Base-by-base conservation (phyloP, 352 stramenopile species). In the Phytophthora chlamydospora region DNA sequence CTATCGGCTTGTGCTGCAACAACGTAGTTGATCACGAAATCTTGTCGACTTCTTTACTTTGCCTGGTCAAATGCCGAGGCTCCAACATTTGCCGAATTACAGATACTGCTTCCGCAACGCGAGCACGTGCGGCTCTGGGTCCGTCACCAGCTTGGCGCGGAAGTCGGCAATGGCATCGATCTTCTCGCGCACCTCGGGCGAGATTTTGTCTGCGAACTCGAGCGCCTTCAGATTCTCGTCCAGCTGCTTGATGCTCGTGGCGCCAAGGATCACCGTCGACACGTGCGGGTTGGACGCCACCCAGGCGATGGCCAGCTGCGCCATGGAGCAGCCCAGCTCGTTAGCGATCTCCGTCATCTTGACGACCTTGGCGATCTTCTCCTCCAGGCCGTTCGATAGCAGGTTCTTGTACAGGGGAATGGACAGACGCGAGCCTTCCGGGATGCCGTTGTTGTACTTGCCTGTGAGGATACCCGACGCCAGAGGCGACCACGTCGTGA, bases 401-500 rank as follows among this genome's bases (percentile, higher is more conserved):
- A 78, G 40, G 31, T 75, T 62, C 46, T 76, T 78, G 57, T 66
- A 75, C 35, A 40, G 45, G 11, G 73, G 66, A 34, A 85, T 71
- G 40, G 76, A 86, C 27, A 79, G 41, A 50, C 68, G 78, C 32
- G 67, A 92, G 31, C 74, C 81, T 27, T 70, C 69, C 5, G 66
- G 76, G 34, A 80, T 83, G 17, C 71, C 78, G 4, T 75, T 76
- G 73, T 71, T 83, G 76, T 91, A 91, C 66, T 92, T 92, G 64
- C 78, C 80, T 12, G 84, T 90, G 5, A 93, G 60, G 6, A 93
- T 51, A 19, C 82, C 84, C 14, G 76, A 85, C 0, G 72, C 75
- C 35, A 93, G 64, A 14, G 81, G 82, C 36, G 73, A 88, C 82
- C 82, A 93, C 44, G 79, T 90, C 11, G 81, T 91, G 21, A 85